phyloP scores from a whole-genome alignment of 2,329 filamentous ascomycete species.

The Fusarium anguioides region DNA sequence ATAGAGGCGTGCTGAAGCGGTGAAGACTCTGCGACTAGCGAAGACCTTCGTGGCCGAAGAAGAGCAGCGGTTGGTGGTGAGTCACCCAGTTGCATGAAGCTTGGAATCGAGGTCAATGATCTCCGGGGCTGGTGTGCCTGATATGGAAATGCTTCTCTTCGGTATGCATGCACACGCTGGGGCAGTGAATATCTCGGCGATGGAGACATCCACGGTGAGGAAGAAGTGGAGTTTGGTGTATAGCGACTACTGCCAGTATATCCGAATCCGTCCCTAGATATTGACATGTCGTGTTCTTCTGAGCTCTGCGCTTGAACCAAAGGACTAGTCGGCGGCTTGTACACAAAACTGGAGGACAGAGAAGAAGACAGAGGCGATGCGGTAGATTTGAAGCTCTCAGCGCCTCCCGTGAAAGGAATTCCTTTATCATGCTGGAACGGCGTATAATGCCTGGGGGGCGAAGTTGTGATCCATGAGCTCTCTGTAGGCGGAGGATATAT shows the following conservation, averaged over 20 bases:
- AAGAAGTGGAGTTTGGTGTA: slow-evolving; percentile 74
- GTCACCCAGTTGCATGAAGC: slow-evolving; percentile 50
- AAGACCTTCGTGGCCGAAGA: slow-evolving; percentile 71
- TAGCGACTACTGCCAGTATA: slow-evolving; percentile 69
- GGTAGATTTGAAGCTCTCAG: slow-evolving; percentile 56
- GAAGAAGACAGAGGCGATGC: slow-evolving; percentile 76
- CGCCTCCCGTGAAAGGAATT: slow-evolving; percentile 46
- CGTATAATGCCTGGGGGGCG: slow-evolving; percentile 64
- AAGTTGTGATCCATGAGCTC: slow-evolving; percentile 64
- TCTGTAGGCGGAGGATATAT: slow-evolving; percentile 38
- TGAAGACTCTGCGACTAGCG: slow-evolving; percentile 77
- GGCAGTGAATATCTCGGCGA: slow-evolving; percentile 48
- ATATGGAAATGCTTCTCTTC: slow-evolving; percentile 73
- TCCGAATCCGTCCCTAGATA: slow-evolving; percentile 63
- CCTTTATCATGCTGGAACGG: slow-evolving; percentile 58
- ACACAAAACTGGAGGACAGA: slow-evolving; percentile 81
- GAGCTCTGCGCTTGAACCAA: slow-evolving; percentile 90
- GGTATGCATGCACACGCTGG: slow-evolving; percentile 51
- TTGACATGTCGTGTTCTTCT: slow-evolving; percentile 72
- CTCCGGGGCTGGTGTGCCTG: slow-evolving; percentile 83
- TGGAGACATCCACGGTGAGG: slow-evolving; percentile 57
- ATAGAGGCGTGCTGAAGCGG: slow-evolving; percentile 91
- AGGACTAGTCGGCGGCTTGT: slow-evolving; percentile 91
- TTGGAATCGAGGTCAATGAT: slow-evolving; percentile 73
- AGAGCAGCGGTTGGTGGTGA: slow-evolving; percentile 64